Conservation (phyloP, 305 asterid species). For the Andrographis paniculata region DNA sequence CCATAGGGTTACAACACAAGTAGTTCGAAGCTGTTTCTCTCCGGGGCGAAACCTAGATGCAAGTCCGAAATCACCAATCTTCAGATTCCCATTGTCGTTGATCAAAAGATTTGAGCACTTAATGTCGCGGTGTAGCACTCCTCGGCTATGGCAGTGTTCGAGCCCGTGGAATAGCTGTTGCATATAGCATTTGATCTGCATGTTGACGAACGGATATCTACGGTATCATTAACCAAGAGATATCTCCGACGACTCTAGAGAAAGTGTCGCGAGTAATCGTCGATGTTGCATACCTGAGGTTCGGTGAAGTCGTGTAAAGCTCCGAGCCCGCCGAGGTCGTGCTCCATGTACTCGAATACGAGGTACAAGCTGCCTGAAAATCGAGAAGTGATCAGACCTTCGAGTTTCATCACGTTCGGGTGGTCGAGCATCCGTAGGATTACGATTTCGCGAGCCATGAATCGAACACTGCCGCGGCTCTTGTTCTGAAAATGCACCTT, state of each 20-base stretch:
- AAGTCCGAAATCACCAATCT: constrained; percentile 86
- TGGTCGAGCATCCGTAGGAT: constrained; percentile 57
- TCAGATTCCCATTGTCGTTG: constrained; percentile 57
- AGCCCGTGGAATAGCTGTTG: constrained; percentile 72
- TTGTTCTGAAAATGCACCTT: constrained; percentile 47
- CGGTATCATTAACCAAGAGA: not conserved
- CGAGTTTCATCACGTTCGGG: constrained; percentile 58
- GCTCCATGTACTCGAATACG: constrained; percentile 66
- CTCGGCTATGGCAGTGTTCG: constrained; percentile 78
- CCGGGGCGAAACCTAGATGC: constrained; percentile 55
- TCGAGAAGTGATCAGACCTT: constrained; percentile 52
- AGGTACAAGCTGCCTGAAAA: constrained; percentile 51
- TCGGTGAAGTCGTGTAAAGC: constrained; percentile 45
- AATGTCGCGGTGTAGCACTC: constrained; percentile 82
- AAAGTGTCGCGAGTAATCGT: not conserved
- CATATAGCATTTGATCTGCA: constrained; percentile 80
- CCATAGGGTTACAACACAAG: constrained; percentile 92
- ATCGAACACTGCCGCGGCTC: constrained; percentile 64
- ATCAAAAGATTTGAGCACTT: constrained; percentile 29
- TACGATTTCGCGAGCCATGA: constrained; percentile 63
- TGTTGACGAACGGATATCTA: not conserved
- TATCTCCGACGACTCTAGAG: not conserved
- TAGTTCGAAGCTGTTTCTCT: constrained; percentile 64
- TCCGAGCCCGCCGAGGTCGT: constrained; percentile 57
- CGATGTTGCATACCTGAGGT: constrained; percentile 35